These are phyloP conservation scores for Rhinocladiella similis DNA, from an alignment of 2,329 filamentous ascomycete species.

Conservation along the genomic window DNA sequence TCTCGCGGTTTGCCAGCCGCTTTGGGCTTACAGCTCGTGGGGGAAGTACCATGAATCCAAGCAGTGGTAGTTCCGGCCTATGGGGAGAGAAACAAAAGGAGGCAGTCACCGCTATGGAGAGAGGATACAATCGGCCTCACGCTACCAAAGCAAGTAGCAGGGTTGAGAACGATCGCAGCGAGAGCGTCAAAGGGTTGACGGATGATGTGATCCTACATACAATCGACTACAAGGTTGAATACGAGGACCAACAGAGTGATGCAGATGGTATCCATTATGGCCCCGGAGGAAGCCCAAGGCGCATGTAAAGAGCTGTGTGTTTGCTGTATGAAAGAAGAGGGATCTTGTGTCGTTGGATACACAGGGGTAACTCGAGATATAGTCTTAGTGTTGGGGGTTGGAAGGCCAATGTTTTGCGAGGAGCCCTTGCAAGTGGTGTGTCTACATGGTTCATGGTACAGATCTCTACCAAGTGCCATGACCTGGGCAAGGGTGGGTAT, in stretches of 20 bases:
- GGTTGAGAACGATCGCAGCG: slow-evolving; percentile 11
- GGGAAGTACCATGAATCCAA: slow-evolving; percentile 2
- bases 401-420: too few species aligned
- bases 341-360: not conserved
- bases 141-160: slow-evolving; percentile 13
- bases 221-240: slow-evolving; percentile 29
- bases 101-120: slow-evolving; percentile 1
- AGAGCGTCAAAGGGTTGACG: slow-evolving; percentile 26
- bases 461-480: too few species aligned
- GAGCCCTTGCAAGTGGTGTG: too few species aligned
- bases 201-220: slow-evolving; percentile 30
- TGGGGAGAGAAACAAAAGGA: slow-evolving; percentile 10
- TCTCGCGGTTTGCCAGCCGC: slow-evolving; percentile 3
- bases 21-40: slow-evolving; percentile 1
- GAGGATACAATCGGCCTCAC: slow-evolving; percentile 8
- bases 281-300: slow-evolving; percentile 1
- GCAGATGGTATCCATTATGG: slow-evolving; percentile 1
- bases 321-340: not conserved
- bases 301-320: not conserved
- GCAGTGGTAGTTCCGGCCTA: not conserved
- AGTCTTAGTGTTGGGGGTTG: too few species aligned
- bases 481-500: too few species aligned
- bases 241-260: slow-evolving; percentile 21
- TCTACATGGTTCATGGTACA: too few species aligned
- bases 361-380: too few species aligned